Conservation (phyloP, 2,329 filamentous ascomycete genomes). For the Botrytis paeoniae region DNA sequence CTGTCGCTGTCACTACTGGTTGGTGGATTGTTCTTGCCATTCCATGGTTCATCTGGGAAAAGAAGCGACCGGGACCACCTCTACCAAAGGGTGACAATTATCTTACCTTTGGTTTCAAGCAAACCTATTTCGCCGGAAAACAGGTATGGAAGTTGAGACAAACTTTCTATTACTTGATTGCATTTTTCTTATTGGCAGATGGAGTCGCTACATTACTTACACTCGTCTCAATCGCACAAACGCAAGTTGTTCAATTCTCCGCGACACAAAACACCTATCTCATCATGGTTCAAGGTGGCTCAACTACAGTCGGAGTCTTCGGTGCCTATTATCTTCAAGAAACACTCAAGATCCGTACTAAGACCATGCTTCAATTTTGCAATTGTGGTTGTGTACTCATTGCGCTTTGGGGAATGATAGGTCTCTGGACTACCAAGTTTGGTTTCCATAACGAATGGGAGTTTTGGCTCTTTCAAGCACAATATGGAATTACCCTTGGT, state of each 20-base stretch:
- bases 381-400: conserved; percentile 33
- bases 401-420: conserved; percentile 35
- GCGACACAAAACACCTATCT: conserved; percentile 35
- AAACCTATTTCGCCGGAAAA: conserved; percentile 33
- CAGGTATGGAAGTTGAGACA: conserved; percentile 35
- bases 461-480: conserved; percentile 36
- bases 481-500: conserved; percentile 33
- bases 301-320: conserved; percentile 30
- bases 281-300: conserved; percentile 35
- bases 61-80: conserved; percentile 35
- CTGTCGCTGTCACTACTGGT: conserved; percentile 35
- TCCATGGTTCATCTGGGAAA: conserved; percentile 38
- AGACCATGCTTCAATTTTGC: conserved; percentile 34
- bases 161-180: conserved; percentile 35
- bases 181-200: conserved; percentile 36
- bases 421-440: conserved; percentile 35
- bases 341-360: conserved; percentile 33
- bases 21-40: conserved; percentile 37
- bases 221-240: conserved; percentile 34
- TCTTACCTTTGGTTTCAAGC: conserved; percentile 36
- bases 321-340: conserved; percentile 33
- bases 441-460: conserved; percentile 37
- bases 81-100: conserved; percentile 34
- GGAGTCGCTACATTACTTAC: conserved; percentile 33
- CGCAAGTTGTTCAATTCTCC: conserved; percentile 34